Conservation (phyloP, 805 yeast species). For the Candida ascalaphidarum region DNA sequence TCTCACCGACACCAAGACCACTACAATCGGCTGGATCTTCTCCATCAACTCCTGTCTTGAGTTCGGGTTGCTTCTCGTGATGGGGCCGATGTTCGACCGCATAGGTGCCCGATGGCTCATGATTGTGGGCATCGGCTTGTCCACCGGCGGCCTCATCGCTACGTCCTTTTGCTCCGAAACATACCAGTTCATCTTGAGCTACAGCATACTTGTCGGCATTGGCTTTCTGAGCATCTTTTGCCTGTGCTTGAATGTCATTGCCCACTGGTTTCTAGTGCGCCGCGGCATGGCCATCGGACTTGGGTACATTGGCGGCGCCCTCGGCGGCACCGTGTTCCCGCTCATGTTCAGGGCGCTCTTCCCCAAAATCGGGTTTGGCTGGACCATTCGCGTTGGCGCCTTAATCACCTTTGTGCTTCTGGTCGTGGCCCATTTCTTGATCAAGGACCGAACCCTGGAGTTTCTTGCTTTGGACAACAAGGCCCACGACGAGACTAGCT, state of each 20-base stretch:
- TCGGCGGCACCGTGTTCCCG: conserved; percentile 22
- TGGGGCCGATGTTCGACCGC: conserved; percentile 19
- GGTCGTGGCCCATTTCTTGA: conserved; percentile 7
- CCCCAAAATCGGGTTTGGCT: conserved; percentile 20
- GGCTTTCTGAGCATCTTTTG: conserved; percentile 18
- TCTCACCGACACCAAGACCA: conserved; percentile 6
- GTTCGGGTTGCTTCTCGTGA: conserved; percentile 14
- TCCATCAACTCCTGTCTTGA: conserved; percentile 15
- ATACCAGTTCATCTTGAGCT: conserved; percentile 18
- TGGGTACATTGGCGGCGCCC: conserved; percentile 22
- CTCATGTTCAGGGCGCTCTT: conserved; percentile 16
- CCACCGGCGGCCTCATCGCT: conserved; percentile 13
- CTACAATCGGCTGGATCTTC: conserved; percentile 21
- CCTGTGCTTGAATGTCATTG: conserved; percentile 12
- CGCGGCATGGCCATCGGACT: conserved; percentile 20
- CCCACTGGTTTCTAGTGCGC: conserved; percentile 17
- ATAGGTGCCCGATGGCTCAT: conserved; percentile 15
- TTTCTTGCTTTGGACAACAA: conserved; percentile 1
- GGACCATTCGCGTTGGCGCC: conserved; percentile 19
- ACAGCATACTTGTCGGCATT: conserved; percentile 14
- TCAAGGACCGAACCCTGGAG: conserved; percentile 11
- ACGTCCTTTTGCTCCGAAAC: conserved; percentile 10
- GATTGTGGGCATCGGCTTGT: conserved; percentile 9
- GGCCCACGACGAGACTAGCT: background rate
- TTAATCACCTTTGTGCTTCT: conserved; percentile 12